Base-by-base conservation (phyloP, 1,284 basidiomycete genomes). In the Cutaneotrichosporon mucoides region DNA sequence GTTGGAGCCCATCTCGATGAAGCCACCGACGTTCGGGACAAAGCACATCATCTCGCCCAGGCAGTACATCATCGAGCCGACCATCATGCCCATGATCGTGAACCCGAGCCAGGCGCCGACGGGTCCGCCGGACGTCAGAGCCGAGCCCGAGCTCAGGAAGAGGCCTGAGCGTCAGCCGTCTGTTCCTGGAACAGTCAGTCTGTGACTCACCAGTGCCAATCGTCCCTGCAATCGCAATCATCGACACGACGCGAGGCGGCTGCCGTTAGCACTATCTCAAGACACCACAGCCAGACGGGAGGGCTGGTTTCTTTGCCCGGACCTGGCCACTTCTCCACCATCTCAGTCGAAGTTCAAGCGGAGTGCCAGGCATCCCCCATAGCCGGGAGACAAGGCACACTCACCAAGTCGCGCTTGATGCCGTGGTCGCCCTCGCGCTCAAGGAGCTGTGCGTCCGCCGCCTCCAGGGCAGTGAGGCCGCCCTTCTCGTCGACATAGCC, bases 141-240 rank as follows among this genome's bases (percentile, higher is more conserved):
- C 44, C 6, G 43, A 35, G 16, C 53, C 53, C 9, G 53, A 55
- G 36, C 81, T 81, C 56, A 83, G 62, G 57, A 72, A 72, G 11
- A 73, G 64, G 71, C 79, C 81, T 12, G 47, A 24, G 15, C 13
- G 42, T 43, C 6, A 43, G 42, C 24, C 24, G 24, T 24, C 24
- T 24, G 24, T 24, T 24, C 24, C 24, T 24, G 24, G 24, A 24
- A 24, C 24, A 24, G 24, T 24, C 24, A 24, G 24, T 24, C 24
- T 24, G 38, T 40, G 38, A 40, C 38, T 40, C 38, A 46, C 78
- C 81, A 11, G 81, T 82, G 35, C 81, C 81, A 61, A 82, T 82
- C 15, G 77, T 77, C 9, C 81, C 81, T 34, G 59, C 58, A 6
- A 63, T 51, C 4, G 57, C 48, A 13, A 55, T 57, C 49, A 58